These are phyloP conservation scores for Arctostaphylos glauca DNA, from an alignment of 148 eudicot genomes.

Conservation along the genomic window DNA sequence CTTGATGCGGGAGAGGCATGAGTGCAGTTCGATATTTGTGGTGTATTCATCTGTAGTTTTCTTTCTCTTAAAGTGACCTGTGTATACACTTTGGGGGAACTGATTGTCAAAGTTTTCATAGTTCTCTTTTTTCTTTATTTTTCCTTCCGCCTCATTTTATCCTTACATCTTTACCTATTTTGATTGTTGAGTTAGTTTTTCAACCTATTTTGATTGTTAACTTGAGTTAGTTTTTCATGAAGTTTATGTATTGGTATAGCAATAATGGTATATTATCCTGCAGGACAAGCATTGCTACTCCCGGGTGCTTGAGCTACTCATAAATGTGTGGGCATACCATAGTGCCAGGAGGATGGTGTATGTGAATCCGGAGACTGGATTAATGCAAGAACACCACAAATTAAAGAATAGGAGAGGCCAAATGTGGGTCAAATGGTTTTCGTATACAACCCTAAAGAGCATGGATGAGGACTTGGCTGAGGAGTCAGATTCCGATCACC, in stretches of 20 bases:
- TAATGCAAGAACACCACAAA: constrained; percentile 69
- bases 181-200: neutral
- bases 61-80: neutral
- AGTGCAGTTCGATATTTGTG: neutral
- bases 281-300: constrained; percentile 97
- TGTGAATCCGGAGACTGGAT: constrained; percentile 66
- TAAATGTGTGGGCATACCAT: constrained; percentile 93
- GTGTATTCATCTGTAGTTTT: neutral
- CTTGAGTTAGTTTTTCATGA: neutral
- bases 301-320: constrained; percentile 77
- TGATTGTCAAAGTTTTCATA: neutral
- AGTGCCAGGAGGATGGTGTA: constrained; percentile 81
- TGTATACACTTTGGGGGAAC: neutral
- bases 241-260: neutral
- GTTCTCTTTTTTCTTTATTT: neutral
- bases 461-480: constrained; percentile 96
- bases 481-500: constrained; percentile 58
- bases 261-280: neutral
- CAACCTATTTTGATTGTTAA: neutral
- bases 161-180: neutral
- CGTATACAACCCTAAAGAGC: constrained; percentile 54
- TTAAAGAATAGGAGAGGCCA: constrained; percentile 58
- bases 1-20: neutral
- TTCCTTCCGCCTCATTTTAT: neutral
- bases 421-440: constrained; percentile 92